Conservation (phyloP, 1,139 yeast species). For the Hansenula sp. region DNA sequence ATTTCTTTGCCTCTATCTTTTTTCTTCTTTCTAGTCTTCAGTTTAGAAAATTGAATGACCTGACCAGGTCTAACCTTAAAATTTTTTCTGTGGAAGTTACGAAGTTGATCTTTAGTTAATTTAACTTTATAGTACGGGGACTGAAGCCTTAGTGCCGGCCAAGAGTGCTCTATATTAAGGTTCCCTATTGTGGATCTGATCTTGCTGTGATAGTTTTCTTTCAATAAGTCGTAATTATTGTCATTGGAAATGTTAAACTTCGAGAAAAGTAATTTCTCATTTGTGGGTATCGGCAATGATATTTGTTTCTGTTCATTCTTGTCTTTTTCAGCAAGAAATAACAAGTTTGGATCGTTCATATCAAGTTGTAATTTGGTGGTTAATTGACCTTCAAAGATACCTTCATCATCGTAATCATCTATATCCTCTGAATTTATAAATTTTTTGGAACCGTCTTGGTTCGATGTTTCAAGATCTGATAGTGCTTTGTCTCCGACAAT, state of each 20-base stretch:
- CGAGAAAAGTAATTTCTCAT: slow-evolving; percentile 42
- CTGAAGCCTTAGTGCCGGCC: slow-evolving; percentile 83
- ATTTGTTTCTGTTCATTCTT: slow-evolving; percentile 19
- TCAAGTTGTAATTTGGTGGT: slow-evolving; percentile 53
- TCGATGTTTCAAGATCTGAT: no score
- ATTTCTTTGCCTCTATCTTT: slow-evolving; percentile 83
- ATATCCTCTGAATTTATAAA: slow-evolving; percentile 4
- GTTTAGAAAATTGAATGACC: slow-evolving; percentile 66
- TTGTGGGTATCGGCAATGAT: slow-evolving; percentile 41
- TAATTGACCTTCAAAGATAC: slow-evolving; percentile 72
- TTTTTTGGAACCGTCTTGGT: no score
- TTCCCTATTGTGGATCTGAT: slow-evolving; percentile 93
- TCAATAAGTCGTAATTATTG: slow-evolving; percentile 73
- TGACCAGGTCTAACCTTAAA: slow-evolving; percentile 79
- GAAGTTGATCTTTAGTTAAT: slow-evolving; percentile 60
- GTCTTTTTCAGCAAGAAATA: slow-evolving; percentile 51
- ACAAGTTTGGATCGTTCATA: slow-evolving; percentile 79
- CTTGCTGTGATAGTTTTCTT: slow-evolving; percentile 84
- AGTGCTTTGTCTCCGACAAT: slow-evolving; percentile 46
- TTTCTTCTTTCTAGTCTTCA: slow-evolving; percentile 81
- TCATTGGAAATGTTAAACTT: slow-evolving; percentile 88
- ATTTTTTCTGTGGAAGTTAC: slow-evolving; percentile 78
- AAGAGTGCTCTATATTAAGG: slow-evolving; percentile 83
- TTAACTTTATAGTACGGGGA: slow-evolving; percentile 88
- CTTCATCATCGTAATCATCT: slow-evolving; percentile 65